phyloP scores from a whole-genome alignment of 228 moss, liverwort and hornwort species.

The Sphagnum fallax region DNA sequence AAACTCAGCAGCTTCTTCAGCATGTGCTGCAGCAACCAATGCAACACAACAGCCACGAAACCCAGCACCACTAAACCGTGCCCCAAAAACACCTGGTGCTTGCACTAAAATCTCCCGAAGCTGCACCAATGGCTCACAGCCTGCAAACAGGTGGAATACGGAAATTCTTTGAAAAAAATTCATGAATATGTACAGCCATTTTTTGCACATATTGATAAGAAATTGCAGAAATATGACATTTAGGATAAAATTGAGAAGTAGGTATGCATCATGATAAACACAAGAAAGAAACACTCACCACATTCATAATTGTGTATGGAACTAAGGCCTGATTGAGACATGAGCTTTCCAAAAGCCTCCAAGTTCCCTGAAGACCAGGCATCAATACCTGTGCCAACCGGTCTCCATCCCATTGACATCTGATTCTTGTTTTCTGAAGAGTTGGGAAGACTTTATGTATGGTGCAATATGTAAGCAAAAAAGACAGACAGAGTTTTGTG shows the following conservation, averaged over 20 bases:
- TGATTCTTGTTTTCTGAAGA: no score
- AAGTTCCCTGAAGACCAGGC: conserved; percentile 79
- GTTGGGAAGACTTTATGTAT: no score
- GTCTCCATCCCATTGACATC: not conserved
- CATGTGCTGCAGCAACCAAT: conserved; percentile 61
- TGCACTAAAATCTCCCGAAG: conserved; percentile 69
- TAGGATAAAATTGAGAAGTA: not conserved
- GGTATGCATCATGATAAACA: not conserved
- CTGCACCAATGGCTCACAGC: conserved; percentile 84
- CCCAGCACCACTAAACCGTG: conserved; percentile 98
- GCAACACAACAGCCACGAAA: conserved; percentile 98
- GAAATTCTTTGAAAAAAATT: not conserved
- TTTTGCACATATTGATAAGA: not conserved
- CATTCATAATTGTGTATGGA: conserved; percentile 90
- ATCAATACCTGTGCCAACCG: conserved; percentile 42
- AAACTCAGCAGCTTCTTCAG: conserved; percentile 47
- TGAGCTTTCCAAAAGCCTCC: conserved; percentile 63
- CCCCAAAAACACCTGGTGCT: conserved; percentile 87
- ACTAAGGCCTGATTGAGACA: conserved; percentile 87
- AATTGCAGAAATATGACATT: not conserved
- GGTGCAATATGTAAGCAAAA: no score
- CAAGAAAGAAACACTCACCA: conserved; percentile 35
- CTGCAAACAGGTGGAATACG: conserved; percentile 16
- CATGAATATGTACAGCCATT: not conserved
- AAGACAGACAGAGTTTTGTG: not conserved